Evolutionary conservation across 345 rosid species (phyloP), one percentile per base, ranked within the genome.

Genomic region (Moricandia moricandioides): DNA sequence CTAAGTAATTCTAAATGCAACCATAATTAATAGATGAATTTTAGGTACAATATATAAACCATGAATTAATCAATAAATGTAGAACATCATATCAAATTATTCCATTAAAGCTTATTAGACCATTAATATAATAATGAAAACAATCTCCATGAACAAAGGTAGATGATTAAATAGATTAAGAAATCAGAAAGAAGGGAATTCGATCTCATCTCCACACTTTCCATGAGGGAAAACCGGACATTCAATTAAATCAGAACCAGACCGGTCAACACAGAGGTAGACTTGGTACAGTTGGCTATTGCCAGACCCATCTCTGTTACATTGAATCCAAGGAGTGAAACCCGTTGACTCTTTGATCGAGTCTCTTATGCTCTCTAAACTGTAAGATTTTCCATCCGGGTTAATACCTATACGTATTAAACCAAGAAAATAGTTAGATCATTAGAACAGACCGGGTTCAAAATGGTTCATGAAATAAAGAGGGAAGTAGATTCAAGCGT

Each of bases 261-360:
- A 74, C 14, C 75, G 76, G 79, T 91, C 93, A 6, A 91, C 93
- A 61, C 99, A 95, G 18, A 89, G n/a, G 58, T 90, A 95, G 52
- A 95, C 75, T 82, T 91, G 97, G 84, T 89, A 91, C 37, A 95
- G 84, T 72, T 95, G 99, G 47, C 83, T 87, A 74, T 85, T 88
- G 1, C 92, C 88, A 4, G 97, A 85, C 7, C 40, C 62, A 67
- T 82, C 96, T 9, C 52, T 31, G 69, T 89, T 95, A 84, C 99
- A 95, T 51, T 92, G 81, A 10, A 95, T 73, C 87, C 88, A 89
- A 35, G 99, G 97, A 56, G 84, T 81, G 40, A 64, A 80, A 10
- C 97, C 97, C 2, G 56, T 69, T 24, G 80, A 87, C 55, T 79
- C 71, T 65, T 88, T 81, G 1, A 90, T 82, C 4, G 93, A 90